These are phyloP conservation scores for Podospora fimiseda DNA, from an alignment of 495 filamentous ascomycete species.

Conservation along the genomic window DNA sequence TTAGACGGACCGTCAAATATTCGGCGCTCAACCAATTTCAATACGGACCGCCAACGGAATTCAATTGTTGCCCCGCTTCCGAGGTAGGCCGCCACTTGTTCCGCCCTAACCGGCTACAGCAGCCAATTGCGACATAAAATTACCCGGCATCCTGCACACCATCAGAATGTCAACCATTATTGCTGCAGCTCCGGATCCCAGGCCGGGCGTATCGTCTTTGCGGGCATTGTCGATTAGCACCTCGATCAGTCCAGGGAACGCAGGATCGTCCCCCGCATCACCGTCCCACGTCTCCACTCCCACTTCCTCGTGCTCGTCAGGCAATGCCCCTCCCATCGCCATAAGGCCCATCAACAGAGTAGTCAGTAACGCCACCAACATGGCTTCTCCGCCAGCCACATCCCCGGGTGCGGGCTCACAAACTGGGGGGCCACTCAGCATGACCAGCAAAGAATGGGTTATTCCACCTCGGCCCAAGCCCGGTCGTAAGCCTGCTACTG, in stretches of 20 bases:
- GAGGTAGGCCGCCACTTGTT: background rate
- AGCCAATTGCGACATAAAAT: slow-evolving; percentile 6
- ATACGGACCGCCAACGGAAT: background rate
- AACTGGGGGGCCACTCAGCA: slow-evolving; percentile 31
- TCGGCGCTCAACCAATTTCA: background rate
- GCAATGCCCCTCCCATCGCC: slow-evolving; percentile 18
- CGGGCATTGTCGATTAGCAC: slow-evolving; percentile 15
- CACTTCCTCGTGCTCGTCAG: slow-evolving; percentile 14
- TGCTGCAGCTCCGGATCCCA: background rate
- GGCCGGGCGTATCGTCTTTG: too few relatives aligned
- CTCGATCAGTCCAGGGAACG: slow-evolving; percentile 9
- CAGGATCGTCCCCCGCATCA: slow-evolving; percentile 25
- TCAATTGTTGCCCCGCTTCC: slow-evolving; percentile 10
- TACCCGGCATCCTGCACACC: background rate
- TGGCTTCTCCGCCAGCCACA: slow-evolving; percentile 20
- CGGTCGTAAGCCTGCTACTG: slow-evolving; percentile 86
- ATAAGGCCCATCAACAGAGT: slow-evolving; percentile 22
- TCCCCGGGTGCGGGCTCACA: slow-evolving; percentile 15
- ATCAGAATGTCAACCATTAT: slow-evolving; percentile 12
- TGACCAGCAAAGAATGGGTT: slow-evolving; percentile 81
- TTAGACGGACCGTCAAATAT: background rate
- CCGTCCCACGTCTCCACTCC: slow-evolving; percentile 22
- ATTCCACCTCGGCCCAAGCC: slow-evolving; percentile 85
- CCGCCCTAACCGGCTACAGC: background rate
- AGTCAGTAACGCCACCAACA: slow-evolving; percentile 21